phyloP scores from a whole-genome alignment of 2,329 filamentous ascomycete species.

The Paecilomyces formosus region DNA sequence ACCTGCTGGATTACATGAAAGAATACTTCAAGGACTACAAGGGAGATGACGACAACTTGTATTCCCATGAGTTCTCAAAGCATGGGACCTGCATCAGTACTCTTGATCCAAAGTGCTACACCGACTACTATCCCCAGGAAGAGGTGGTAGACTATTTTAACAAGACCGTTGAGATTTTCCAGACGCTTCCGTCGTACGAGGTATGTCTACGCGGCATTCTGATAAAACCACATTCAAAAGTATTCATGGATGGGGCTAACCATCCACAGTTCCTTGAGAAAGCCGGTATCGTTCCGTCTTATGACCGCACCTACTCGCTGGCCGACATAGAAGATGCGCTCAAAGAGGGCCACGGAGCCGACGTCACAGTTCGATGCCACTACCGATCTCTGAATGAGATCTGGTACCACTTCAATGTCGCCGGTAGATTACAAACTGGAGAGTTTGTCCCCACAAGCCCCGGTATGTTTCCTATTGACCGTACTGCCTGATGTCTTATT shows the following conservation, averaged over 20 bases:
- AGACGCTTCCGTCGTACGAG: conserved; percentile 57
- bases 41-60: conserved; percentile 59
- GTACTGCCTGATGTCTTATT: background rate
- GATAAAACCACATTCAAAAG: background rate
- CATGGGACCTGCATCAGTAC: conserved; percentile 71
- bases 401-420: conserved; percentile 58
- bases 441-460: conserved; percentile 25
- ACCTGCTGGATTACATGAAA: conserved; percentile 59
- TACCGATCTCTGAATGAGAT: conserved; percentile 44
- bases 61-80: conserved; percentile 69
- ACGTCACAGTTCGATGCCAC: conserved; percentile 53
- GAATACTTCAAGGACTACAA: conserved; percentile 65
- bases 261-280: conserved; percentile 44
- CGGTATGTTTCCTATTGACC: conserved; percentile 16
- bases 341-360: conserved; percentile 44
- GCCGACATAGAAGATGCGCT: conserved; percentile 54
- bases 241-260: conserved; percentile 4
- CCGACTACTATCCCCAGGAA: conserved; percentile 50
- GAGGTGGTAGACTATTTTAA: conserved; percentile 66
- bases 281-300: conserved; percentile 52
- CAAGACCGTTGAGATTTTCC: conserved; percentile 58
- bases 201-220: conserved; percentile 21
- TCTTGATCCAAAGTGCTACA: conserved; percentile 60
- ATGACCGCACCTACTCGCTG: conserved; percentile 50
- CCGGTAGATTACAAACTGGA: conserved; percentile 35